Evolutionary conservation across 2,329 filamentous ascomycete genomes (phyloP).

Genomic region (Verticillium klebahnii): DNA sequence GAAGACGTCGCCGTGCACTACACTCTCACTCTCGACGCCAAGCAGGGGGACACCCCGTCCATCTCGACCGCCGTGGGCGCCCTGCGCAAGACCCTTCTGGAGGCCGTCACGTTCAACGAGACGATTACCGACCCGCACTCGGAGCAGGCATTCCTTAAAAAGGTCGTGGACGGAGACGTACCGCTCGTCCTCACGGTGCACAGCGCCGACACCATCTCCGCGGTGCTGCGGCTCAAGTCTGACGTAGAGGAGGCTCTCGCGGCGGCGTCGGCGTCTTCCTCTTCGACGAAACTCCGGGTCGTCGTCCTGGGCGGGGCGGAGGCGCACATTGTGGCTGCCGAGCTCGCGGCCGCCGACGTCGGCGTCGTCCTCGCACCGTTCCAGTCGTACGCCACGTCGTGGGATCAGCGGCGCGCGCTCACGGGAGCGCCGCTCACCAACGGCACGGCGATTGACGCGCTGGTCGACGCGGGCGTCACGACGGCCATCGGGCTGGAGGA

Average conservation of each 20-base stretch:
- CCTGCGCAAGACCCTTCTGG: constrained; percentile 49
- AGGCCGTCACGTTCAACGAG: constrained; percentile 33
- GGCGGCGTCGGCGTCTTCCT: constrained; percentile 3
- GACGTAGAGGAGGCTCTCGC: constrained; percentile 42
- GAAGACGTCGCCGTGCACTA: constrained; percentile 55
- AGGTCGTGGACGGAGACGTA: constrained; percentile 48
- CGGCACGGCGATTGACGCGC: constrained; percentile 53
- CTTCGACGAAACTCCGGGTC: constrained; percentile 36
- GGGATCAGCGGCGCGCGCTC: constrained; percentile 59
- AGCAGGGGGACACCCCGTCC: constrained; percentile 39
- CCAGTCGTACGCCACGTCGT: constrained; percentile 47
- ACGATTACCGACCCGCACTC: constrained; percentile 35
- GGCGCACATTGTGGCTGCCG: constrained; percentile 52
- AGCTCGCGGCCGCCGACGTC: constrained; percentile 51
- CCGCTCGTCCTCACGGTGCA: constrained; percentile 56
- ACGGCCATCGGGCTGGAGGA: constrained; percentile 56
- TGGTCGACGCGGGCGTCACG: constrained; percentile 54
- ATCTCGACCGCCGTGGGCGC: constrained; percentile 49
- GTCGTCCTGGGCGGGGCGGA: constrained; percentile 60
- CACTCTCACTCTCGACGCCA: constrained; percentile 45
- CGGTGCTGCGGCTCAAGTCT: constrained; percentile 53
- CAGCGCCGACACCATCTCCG: constrained; percentile 58
- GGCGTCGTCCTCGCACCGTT: constrained; percentile 58
- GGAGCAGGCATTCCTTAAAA: constrained; percentile 45
- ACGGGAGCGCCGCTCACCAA: constrained; percentile 63